Evolutionary conservation across 2,329 filamentous ascomycete species (phyloP).

Genomic region (Apiospora malaysiana): DNA sequence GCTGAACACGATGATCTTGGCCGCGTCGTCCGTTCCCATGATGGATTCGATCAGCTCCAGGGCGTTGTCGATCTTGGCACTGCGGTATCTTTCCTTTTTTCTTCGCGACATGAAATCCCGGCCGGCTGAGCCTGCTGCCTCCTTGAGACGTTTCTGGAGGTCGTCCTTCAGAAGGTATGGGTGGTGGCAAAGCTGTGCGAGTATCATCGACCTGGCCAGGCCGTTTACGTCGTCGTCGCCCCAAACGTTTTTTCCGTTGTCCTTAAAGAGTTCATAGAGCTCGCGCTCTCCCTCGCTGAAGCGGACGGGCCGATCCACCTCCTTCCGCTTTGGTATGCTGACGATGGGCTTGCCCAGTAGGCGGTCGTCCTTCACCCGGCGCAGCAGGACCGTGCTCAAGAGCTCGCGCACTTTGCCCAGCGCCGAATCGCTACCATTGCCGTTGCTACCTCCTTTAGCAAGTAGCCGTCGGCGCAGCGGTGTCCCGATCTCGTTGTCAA

Average conservation of each 20-base stretch:
- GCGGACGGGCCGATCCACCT: conserved; percentile 63
- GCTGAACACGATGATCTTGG: conserved; percentile 42
- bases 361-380: conserved; percentile 79
- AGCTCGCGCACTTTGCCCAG: conserved; percentile 78
- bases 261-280: conserved; percentile 66
- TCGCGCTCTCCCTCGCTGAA: conserved; percentile 70
- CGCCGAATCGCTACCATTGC: conserved; percentile 33
- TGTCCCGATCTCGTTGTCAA: conserved; percentile 53
- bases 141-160: background rate
- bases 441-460: conserved; percentile 47
- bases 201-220: background rate
- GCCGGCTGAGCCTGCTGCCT: background rate
- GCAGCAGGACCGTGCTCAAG: conserved; percentile 80
- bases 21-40: conserved; percentile 30
- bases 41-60: conserved; percentile 37
- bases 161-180: background rate
- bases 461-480: conserved; percentile 51
- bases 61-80: conserved; percentile 38
- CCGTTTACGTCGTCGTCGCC: too few relatives aligned
- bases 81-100: too few relatives aligned
- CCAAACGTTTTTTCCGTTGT: conserved; percentile 26
- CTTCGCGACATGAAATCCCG: background rate
- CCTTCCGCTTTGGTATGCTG: conserved; percentile 68
- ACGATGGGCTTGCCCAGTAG: conserved; percentile 84
- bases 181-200: background rate